These are phyloP conservation scores for Leptographium radiaticola DNA, from an alignment of 2,329 filamentous ascomycete genomes.

Conservation along the genomic window DNA sequence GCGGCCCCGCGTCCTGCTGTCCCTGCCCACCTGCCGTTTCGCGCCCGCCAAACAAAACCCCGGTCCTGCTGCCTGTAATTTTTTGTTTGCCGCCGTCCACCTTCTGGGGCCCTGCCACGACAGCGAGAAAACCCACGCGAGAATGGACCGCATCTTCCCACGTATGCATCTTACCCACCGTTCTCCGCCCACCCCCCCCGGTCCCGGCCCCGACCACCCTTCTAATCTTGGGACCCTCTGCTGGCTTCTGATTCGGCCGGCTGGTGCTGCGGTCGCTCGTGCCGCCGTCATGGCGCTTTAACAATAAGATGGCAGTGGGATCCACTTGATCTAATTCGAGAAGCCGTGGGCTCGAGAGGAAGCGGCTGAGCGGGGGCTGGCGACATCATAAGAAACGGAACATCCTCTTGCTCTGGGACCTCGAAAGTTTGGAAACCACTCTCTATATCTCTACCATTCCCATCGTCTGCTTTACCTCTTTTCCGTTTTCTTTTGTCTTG, in stretches of 20 bases:
- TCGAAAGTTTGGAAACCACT: not conserved
- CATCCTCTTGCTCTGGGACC: not conserved
- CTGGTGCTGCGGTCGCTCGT: not conserved
- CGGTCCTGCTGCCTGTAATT: too few species aligned
- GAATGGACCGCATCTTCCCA: too few species aligned
- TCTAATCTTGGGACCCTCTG: not conserved
- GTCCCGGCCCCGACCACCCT: not conserved
- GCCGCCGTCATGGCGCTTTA: constrained; percentile 1
- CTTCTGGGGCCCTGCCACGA: too few species aligned
- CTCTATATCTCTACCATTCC: not conserved
- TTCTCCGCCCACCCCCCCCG: too few species aligned
- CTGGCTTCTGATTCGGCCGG: not conserved
- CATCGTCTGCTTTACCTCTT: constrained; percentile 2
- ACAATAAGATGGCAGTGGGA: too few species aligned
- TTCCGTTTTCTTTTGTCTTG: not conserved
- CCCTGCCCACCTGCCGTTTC: too few species aligned
- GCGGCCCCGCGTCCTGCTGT: not conserved
- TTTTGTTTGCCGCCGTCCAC: too few species aligned
- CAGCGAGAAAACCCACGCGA: too few species aligned
- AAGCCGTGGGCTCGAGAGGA: too few species aligned
- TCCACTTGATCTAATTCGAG: too few species aligned
- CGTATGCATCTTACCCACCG: too few species aligned
- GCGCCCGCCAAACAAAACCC: not conserved
- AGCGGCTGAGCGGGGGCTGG: too few species aligned
- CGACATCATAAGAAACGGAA: constrained; percentile 3